Evolutionary conservation across 169 alveolate genomes (phyloP).

Genomic region (Toxoplasma gondii): DNA sequence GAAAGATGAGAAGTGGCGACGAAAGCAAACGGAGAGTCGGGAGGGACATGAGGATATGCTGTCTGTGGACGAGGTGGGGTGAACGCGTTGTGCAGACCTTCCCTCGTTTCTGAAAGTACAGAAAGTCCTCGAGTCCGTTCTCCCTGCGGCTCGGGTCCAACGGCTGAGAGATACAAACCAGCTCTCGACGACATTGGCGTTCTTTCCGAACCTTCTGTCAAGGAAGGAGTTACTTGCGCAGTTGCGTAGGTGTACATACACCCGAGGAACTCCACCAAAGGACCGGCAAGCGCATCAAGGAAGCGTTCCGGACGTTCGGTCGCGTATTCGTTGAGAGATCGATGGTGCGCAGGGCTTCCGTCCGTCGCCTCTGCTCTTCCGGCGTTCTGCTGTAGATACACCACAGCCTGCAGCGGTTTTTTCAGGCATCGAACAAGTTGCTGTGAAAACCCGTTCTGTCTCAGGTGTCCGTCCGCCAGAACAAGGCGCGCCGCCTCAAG

Average conservation of each 20-base stretch:
- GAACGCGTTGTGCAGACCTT: no score
- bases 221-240: background rate
- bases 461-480: background rate
- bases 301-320: background rate
- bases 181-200: no score
- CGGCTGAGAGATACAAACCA: no score
- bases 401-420: background rate
- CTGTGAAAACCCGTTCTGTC: background rate
- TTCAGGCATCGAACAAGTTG: background rate
- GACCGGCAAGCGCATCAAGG: background rate
- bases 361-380: background rate
- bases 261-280: background rate
- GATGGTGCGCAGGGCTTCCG: no score
- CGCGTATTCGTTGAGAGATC: background rate
- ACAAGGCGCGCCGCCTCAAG: background rate
- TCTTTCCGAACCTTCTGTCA: no score
- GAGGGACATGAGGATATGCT: background rate
- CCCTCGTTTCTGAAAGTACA: background rate
- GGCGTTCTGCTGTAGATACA: background rate
- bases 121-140: background rate
- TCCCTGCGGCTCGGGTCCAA: no score
- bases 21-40: background rate
- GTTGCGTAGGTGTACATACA: background rate
- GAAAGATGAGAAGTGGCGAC: background rate
- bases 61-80: background rate